Evolutionary conservation across 441 rosid species (phyloP).

Genomic region (Pelargonium australe): DNA sequence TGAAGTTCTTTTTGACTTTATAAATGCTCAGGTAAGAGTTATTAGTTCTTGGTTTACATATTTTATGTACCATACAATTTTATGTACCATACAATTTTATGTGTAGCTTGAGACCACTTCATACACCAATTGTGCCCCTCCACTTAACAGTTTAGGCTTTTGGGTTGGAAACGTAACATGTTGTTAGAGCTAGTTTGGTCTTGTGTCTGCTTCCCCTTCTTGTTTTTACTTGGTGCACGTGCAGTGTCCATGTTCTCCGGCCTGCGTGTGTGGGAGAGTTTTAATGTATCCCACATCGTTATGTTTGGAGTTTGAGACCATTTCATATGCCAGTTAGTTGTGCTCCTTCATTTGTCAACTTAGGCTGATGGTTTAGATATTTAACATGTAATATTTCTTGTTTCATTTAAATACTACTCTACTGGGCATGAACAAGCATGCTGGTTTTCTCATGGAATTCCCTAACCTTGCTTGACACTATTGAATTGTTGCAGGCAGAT

Average conservation of each 20-base stretch:
- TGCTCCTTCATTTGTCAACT: background rate
- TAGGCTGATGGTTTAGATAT: background rate
- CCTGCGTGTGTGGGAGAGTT: background rate
- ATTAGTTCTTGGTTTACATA: conserved; percentile 2
- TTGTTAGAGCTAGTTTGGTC: background rate
- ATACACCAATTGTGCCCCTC: background rate
- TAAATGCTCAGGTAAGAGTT: conserved; percentile 63
- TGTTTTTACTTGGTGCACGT: background rate
- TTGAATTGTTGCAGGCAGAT: conserved; percentile 43
- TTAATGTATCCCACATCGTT: background rate
- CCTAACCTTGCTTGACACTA: conserved; percentile 1
- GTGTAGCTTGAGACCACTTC: background rate
- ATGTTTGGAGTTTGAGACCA: background rate
- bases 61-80: background rate
- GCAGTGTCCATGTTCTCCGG: background rate
- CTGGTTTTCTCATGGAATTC: background rate
- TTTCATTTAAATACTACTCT: background rate
- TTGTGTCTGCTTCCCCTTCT: background rate
- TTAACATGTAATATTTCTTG: background rate
- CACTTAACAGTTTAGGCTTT: background rate
- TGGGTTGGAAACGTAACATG: background rate
- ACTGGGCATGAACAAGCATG: background rate
- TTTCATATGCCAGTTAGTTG: background rate
- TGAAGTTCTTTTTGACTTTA: conserved; percentile 68
- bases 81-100: background rate